Evolutionary conservation across 1,139 yeast species (phyloP).

Genomic region (Magnusiomyces suaveolens): DNA sequence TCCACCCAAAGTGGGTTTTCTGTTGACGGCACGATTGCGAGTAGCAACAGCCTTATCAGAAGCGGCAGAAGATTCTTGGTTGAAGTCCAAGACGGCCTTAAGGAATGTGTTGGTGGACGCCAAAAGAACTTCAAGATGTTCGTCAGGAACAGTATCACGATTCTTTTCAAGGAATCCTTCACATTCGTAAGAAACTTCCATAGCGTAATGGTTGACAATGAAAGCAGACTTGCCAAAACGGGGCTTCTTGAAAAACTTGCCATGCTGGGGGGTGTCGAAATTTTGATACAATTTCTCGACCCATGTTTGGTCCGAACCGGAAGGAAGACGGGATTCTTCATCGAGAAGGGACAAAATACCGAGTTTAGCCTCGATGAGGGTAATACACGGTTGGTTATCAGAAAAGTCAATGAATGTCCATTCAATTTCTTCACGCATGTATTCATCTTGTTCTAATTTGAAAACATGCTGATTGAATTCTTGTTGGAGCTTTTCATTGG

Average conservation of each 20-base stretch:
- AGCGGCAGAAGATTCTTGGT: constrained; percentile 53
- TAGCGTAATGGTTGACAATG: constrained; percentile 86
- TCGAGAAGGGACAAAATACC: constrained; percentile 85
- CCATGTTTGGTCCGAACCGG: constrained; percentile 92
- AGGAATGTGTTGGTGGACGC: constrained; percentile 58
- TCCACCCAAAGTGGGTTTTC: constrained; percentile 90
- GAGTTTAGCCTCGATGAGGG: constrained; percentile 77
- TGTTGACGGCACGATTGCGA: constrained; percentile 35
- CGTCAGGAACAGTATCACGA: constrained; percentile 95
- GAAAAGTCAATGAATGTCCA: constrained; percentile 96
- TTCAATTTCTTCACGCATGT: constrained; percentile 81
- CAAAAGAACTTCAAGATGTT: constrained; percentile 76
- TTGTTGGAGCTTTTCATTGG: constrained; percentile 94
- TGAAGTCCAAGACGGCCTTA: constrained; percentile 50
- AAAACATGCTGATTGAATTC: constrained; percentile 96
- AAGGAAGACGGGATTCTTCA: constrained; percentile 90
- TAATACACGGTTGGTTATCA: constrained; percentile 96
- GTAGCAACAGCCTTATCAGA: constrained; percentile 35
- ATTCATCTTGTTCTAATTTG: constrained; percentile 93
- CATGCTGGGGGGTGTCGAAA: constrained; percentile 68
- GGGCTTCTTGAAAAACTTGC: constrained; percentile 81
- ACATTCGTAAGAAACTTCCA: constrained; percentile 84
- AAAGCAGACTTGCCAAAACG: constrained; percentile 89
- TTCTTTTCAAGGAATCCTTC: constrained; percentile 96
- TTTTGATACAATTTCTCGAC: constrained; percentile 82